Base-by-base conservation (phyloP, 164 flowering plant species). In the Magnolia kwangsiensis region DNA sequence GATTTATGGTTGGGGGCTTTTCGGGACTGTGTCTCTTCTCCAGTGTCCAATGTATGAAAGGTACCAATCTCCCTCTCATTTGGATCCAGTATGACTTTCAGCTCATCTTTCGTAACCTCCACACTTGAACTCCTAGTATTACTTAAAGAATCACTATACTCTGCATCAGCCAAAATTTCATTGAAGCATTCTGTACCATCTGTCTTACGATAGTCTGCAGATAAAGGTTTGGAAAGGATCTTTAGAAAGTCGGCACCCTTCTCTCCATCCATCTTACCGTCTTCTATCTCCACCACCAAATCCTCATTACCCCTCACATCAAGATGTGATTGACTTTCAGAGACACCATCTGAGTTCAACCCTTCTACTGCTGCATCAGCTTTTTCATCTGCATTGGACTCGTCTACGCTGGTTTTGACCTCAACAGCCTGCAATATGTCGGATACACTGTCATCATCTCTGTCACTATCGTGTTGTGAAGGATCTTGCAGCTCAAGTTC, bases 401-500 rank as follows among this genome's bases (percentile, higher is more conserved):
- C 63, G 19, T 8, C 9, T 50, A 51, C 55, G 45, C 20, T 11
- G 0, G 11, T 37, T 63, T 67, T 29, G 9, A 19, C 29, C 6
- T 31, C 18, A n/a, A 65, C 24, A 27, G 20, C n/a, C 20, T 19
- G 6, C 31, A 16, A 45, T 19, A 45, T n/a, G 18, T 21, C 50
- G 1, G 66, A 20, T 24, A 31, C 49, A 61, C 72, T 72, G 63
- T 70, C 51, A 69, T 82, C 85, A 68, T 78, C 79, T 59, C 24
- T 81, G 81, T 81, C 81, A 20, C 19, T 63, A 72, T 68, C 79
- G 14, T 71, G 61, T 27, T 19, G 2, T 29, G 81, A 65, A 27
- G 50, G 20, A 29, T 81, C 79, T 37, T 73, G 69, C 75, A 50
- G 80, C 85, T 89, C 94, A 74, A 75, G 72, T 82, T 86, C 86